Base-by-base conservation (phyloP, 805 yeast species). In the Lipomyces chichibuensis region DNA sequence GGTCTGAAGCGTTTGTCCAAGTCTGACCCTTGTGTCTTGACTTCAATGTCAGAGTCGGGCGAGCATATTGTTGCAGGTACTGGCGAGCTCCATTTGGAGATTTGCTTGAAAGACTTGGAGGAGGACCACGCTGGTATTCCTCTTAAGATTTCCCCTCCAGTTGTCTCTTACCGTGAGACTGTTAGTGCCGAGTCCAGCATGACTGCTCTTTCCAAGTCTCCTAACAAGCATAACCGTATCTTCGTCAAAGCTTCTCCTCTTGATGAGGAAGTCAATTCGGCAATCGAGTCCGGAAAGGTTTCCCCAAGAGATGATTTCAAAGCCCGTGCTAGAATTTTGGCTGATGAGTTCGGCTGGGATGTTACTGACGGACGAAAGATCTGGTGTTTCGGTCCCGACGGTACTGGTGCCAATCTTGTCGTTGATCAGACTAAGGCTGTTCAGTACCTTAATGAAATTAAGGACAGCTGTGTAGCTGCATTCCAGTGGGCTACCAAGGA, bases 381-480 rank as follows among this genome's bases (percentile, higher is more conserved):
- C 81, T 94, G 99, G 99, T 92, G 97, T 90, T 94, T 94, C 92
- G 99, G 99, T 87, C 98, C 99, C 82, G 99, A 94, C 81, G 98
- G 98, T 84, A 88, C 86, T 83, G 99, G 99, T 85, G 93, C 99
- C 80, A 94, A 94, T 87, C 84, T 95, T 80, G 98, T 94, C 80
- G 96, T 94, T 84, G 99, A 94, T 87, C 98, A 93, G 86, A 94
- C 98, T 80, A 94, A 94, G 94, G 99, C 99, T 80, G 98, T 94
- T 73, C 98, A 95, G 87, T 94, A 93, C 92, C 89, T 94, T 85
- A 83, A 87, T 83, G 99, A 94, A 88, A 95, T 95, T 88, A 94
- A 94, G 91, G 99, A 94, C 85, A 94, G 97, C 80, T 97, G 93
- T 80, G 97, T 92, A 80, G 95, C 99, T 82, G 98, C 97, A 82